These are phyloP conservation scores for Macrolepiota albuminosa DNA, from an alignment of 768 basidiomycete species.

Conservation along the genomic window DNA sequence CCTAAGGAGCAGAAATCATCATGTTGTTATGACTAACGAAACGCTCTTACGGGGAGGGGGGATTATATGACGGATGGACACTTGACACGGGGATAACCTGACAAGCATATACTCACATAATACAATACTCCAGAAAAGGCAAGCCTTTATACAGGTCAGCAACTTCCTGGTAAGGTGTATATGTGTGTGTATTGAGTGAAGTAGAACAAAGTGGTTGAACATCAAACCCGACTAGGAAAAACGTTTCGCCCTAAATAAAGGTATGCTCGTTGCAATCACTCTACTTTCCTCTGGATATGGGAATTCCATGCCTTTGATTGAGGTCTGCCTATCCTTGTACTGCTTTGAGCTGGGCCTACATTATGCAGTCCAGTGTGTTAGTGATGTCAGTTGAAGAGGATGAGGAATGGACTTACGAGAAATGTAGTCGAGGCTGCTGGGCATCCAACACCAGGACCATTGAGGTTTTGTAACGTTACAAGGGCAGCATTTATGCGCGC, in stretches of 20 bases:
- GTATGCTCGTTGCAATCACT: background rate
- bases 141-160: background rate
- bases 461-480: conserved; percentile 68
- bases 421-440: conserved; percentile 35
- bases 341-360: conserved; percentile 23
- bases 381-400: background rate
- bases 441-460: conserved; percentile 66
- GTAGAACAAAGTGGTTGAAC: background rate
- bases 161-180: background rate
- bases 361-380: background rate
- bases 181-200: too few relatives aligned
- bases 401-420: conserved; percentile 7
- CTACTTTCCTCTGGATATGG: background rate
- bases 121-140: background rate
- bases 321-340: conserved; percentile 15
- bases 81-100: background rate
- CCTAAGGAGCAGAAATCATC: background rate
- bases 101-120: background rate
- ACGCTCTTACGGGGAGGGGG: background rate
- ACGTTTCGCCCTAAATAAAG: background rate
- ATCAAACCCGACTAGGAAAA: background rate
- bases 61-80: background rate
- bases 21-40: background rate
- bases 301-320: background rate
- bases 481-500: conserved; percentile 56